Evolutionary conservation across 495 filamentous ascomycete species (phyloP).

Genomic region (Chlorociboria aeruginascens): DNA sequence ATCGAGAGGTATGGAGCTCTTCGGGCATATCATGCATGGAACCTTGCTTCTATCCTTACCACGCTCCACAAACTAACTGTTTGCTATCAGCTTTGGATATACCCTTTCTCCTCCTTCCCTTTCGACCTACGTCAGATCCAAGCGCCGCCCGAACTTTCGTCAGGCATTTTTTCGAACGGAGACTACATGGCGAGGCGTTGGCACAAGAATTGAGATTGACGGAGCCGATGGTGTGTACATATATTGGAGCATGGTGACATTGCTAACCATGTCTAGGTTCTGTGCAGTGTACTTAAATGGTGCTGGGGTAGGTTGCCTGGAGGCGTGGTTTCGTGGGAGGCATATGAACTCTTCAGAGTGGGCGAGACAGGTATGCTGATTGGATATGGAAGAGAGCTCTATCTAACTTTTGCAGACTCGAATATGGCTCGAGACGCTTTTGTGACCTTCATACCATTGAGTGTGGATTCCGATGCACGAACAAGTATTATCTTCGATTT

Average conservation of each 20-base stretch:
- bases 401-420: constrained; percentile 51
- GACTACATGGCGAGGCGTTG: constrained; percentile 53
- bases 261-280: constrained; percentile 44
- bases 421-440: constrained; percentile 87
- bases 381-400: neutral
- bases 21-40: constrained; percentile 12
- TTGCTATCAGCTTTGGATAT: constrained; percentile 59
- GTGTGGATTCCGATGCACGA: constrained; percentile 78
- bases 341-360: constrained; percentile 89
- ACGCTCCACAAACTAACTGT: constrained; percentile 23
- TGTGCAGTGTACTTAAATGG: constrained; percentile 95
- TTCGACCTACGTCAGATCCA: constrained; percentile 82
- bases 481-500: constrained; percentile 90
- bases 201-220: constrained; percentile 82
- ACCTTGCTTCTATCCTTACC: neutral
- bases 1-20: constrained; percentile 61
- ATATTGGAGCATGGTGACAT: neutral
- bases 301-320: constrained; percentile 92
- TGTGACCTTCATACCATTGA: constrained; percentile 89
- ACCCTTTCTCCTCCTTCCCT: constrained; percentile 91
- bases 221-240: constrained; percentile 69
- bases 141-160: constrained; percentile 86
- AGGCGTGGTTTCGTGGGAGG: constrained; percentile 92
- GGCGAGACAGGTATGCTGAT: constrained; percentile 69
- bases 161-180: constrained; percentile 71